A percentile compares a stretch with the other conserved stretches of the same genome.
phyloP scores from a whole-genome alignment of 2,329 filamentous ascomycete genomes.

The Sphaerostilbella broomeana region DNA sequence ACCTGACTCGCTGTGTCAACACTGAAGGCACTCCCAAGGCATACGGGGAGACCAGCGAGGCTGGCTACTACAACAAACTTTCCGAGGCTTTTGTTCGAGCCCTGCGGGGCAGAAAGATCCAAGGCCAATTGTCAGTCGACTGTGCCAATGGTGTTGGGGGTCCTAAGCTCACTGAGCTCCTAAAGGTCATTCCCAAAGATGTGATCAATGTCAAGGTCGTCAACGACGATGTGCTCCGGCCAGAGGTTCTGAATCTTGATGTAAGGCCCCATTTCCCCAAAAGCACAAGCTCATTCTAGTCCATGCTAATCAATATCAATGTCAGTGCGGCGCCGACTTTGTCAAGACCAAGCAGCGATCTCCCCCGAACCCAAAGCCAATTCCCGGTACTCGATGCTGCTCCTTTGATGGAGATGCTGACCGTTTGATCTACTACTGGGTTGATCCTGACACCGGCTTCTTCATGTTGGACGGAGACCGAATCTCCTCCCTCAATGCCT shows the following conservation, averaged over 20 bases:
- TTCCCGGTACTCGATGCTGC: slow-evolving; percentile 68
- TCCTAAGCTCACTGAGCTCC: slow-evolving; percentile 77
- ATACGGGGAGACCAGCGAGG: slow-evolving; percentile 83
- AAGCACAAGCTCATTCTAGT: neutral
- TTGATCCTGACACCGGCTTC: slow-evolving; percentile 75
- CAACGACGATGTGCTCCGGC: slow-evolving; percentile 88
- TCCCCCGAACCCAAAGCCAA: neutral
- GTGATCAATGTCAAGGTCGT: slow-evolving; percentile 77
- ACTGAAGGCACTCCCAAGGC: slow-evolving; percentile 79
- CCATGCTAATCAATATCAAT: slow-evolving; percentile 6
- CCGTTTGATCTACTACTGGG: slow-evolving; percentile 91
- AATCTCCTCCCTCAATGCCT: slow-evolving; percentile 88
- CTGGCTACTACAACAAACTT: slow-evolving; percentile 93
- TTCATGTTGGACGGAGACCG: slow-evolving; percentile 92
- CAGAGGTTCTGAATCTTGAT: slow-evolving; percentile 82
- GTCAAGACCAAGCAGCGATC: slow-evolving; percentile 83
- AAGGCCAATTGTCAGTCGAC: slow-evolving; percentile 75
- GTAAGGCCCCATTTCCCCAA: slow-evolving; percentile 40
- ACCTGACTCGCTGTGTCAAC: slow-evolving; percentile 90
- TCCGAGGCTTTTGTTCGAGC: slow-evolving; percentile 76
- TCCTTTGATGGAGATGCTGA: slow-evolving; percentile 95
- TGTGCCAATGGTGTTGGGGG: slow-evolving; percentile 96
- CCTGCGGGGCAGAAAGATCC: slow-evolving; percentile 67
- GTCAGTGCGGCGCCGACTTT: slow-evolving; percentile 84
- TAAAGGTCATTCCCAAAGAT: slow-evolving; percentile 70